Percentiles rank a stretch among this genome's conserved stretches.
phyloP scores from a whole-genome alignment of 306 rosid species.

The Trifolium subterraneum region DNA sequence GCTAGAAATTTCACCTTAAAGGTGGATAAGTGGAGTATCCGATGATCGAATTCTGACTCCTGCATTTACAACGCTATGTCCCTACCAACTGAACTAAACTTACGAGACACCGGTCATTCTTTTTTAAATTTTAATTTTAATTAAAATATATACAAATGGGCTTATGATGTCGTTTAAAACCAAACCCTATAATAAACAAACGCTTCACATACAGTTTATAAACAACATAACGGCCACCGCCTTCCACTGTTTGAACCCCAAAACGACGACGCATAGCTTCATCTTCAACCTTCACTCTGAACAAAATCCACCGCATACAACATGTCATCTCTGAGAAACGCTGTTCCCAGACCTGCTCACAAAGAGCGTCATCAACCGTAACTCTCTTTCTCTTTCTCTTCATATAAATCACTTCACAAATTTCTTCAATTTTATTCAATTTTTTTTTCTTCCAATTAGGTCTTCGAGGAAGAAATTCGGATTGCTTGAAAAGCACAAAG shows the following conservation, averaged over 20 bases:
- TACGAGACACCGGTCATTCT: too few relatives aligned
- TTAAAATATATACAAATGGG: too few relatives aligned
- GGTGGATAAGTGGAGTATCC: too few relatives aligned
- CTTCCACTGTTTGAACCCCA: not conserved
- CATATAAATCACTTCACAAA: not conserved
- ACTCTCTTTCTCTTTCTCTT: slow-evolving; percentile 36
- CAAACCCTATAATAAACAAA: not conserved
- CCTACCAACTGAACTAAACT: too few relatives aligned
- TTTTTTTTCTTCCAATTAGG: slow-evolving; percentile 43
- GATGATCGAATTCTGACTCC: too few relatives aligned
- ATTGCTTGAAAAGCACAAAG: slow-evolving; percentile 85
- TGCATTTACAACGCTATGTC: too few relatives aligned
- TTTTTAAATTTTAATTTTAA: too few relatives aligned
- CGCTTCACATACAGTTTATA: not conserved
- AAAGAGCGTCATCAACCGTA: slow-evolving; percentile 88
- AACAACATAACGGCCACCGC: not conserved
- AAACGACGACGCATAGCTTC: not conserved
- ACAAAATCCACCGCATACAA: not conserved
- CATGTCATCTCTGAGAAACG: slow-evolving; percentile 84
- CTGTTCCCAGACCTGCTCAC: slow-evolving; percentile 73
- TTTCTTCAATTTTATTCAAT: slow-evolving; percentile 13
- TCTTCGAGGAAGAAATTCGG: slow-evolving; percentile 73
- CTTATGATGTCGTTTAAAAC: too few relatives aligned
- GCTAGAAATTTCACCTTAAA: too few relatives aligned
- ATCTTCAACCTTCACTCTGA: not conserved